Evolutionary conservation across 768 basidiomycete genomes (phyloP).

Genomic region (Mycena indigotica): DNA sequence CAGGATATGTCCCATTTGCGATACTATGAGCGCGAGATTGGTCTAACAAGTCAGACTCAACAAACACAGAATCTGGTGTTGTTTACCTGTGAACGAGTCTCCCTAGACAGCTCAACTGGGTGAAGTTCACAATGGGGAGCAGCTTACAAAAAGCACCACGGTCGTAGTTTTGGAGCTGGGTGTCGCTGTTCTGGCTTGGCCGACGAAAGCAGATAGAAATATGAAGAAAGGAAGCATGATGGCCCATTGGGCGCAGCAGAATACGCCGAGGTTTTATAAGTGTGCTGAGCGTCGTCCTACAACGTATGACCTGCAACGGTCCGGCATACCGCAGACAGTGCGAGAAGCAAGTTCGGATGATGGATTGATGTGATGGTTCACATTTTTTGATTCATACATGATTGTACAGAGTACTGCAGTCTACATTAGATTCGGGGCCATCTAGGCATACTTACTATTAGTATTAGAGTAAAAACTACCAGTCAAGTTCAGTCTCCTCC

Average conservation of each 20-base stretch:
- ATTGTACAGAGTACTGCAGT: too few relatives aligned
- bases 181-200: not conserved
- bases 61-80: not conserved
- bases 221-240: not conserved
- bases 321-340: too few relatives aligned
- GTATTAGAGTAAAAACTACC: too few relatives aligned
- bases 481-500: too few relatives aligned
- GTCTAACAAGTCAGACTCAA: constrained; percentile 8
- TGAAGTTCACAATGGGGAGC: not conserved
- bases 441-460: too few relatives aligned
- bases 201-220: not conserved
- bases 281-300: not conserved
- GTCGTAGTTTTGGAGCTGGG: constrained; percentile 11
- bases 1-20: constrained; percentile 24
- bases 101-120: not conserved
- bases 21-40: constrained; percentile 28
- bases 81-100: constrained; percentile 18
- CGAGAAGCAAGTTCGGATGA: too few relatives aligned
- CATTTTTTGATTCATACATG: too few relatives aligned
- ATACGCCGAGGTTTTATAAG: not conserved
- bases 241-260: not conserved
- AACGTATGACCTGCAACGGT: not conserved
- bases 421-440: too few relatives aligned
- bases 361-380: too few relatives aligned
- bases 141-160: constrained; percentile 18